Conservation (phyloP, 495 filamentous ascomycete species). For the Neurospora africana region DNA sequence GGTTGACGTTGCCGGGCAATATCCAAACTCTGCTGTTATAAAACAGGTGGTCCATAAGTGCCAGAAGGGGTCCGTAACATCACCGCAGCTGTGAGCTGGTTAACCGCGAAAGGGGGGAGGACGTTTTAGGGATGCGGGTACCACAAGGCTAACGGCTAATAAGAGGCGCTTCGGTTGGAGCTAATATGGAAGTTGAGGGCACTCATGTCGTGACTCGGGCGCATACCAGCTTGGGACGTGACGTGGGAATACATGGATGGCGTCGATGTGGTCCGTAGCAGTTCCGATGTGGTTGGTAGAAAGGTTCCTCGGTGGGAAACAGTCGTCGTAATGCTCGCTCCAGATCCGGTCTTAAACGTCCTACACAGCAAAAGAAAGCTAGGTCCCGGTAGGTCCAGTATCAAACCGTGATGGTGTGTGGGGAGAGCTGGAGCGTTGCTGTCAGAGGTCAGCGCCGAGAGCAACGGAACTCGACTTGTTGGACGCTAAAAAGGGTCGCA, state of each 20-base stretch:
- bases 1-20: background rate
- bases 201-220: slow-evolving; percentile 2
- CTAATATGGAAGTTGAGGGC: slow-evolving; percentile 1
- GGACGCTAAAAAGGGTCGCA: slow-evolving; percentile 9
- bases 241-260: background rate
- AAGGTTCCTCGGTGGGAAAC: background rate
- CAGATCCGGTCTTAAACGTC: background rate
- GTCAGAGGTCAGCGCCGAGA: slow-evolving; percentile 1
- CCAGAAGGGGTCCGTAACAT: slow-evolving; percentile 9
- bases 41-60: background rate
- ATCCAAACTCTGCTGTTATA: background rate
- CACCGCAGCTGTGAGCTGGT: slow-evolving; percentile 16
- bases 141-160: slow-evolving; percentile 13
- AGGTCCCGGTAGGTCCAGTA: slow-evolving; percentile 2
- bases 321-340: background rate
- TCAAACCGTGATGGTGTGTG: slow-evolving; percentile 1
- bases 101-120: slow-evolving; percentile 20
- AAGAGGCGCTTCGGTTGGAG: slow-evolving; percentile 10
- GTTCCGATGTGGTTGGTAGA: slow-evolving; percentile 12
- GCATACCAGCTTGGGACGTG: background rate
- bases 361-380: background rate
- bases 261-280: background rate
- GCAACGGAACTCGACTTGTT: background rate
- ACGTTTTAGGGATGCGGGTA: slow-evolving; percentile 4
- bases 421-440: background rate